These are phyloP conservation scores for Fusarium nanum DNA, from an alignment of 2,329 filamentous ascomycete species.

Conservation along the genomic window DNA sequence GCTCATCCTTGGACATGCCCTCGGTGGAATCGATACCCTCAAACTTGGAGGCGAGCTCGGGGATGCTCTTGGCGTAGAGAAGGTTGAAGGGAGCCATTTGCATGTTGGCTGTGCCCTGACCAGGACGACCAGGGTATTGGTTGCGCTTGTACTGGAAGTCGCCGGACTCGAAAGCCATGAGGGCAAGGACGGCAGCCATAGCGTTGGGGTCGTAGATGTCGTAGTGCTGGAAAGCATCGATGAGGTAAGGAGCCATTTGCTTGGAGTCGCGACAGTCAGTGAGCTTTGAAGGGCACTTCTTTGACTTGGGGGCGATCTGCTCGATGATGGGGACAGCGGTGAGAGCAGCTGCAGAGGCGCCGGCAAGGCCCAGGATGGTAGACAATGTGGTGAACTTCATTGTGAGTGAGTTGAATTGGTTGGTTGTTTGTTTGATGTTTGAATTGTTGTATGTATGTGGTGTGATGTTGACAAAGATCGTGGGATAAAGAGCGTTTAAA, in stretches of 20 bases:
- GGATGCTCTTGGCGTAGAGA: conserved; percentile 59
- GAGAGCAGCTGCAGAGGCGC: conserved; percentile 36
- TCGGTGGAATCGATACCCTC: conserved; percentile 46
- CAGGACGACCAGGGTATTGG: conserved; percentile 64
- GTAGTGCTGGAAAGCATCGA: conserved; percentile 68
- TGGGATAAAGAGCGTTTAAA: not conserved
- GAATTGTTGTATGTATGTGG: not conserved
- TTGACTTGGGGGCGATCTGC: conserved; percentile 68
- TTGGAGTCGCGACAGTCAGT: conserved; percentile 74
- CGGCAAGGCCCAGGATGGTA: conserved; percentile 31
- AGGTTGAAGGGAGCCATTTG: conserved; percentile 60
- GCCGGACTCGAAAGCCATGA: conserved; percentile 77
- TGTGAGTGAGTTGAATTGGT: not conserved
- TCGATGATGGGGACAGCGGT: conserved; percentile 56
- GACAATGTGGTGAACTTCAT: conserved; percentile 48
- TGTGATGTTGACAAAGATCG: not conserved
- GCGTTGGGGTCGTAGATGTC: conserved; percentile 64
- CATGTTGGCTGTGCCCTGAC: conserved; percentile 76
- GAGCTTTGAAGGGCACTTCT: conserved; percentile 61
- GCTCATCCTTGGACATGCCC: conserved; percentile 47
- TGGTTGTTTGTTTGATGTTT: not conserved
- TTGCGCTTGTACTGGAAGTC: conserved; percentile 80
- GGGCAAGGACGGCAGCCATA: conserved; percentile 75
- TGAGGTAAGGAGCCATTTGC: conserved; percentile 69
- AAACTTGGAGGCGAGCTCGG: conserved; percentile 52